Conservation (phyloP, 164 flowering plant species). For the Euptelea pleiosperma region DNA sequence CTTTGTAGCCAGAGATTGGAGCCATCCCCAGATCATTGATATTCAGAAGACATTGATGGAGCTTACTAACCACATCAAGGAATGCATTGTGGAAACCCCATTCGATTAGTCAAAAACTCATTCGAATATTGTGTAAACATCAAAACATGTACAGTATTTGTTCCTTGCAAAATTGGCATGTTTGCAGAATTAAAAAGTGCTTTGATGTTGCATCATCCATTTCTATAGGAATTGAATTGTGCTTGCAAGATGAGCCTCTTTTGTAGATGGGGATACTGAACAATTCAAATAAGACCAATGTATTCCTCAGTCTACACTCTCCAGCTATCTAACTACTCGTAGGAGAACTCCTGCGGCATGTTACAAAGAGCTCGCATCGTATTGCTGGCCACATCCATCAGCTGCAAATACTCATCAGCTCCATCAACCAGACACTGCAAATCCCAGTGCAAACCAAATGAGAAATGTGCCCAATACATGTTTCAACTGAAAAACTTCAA, state of each 20-base stretch:
- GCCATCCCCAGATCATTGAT: slow-evolving; percentile 13
- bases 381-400: slow-evolving; percentile 77
- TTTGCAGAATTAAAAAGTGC: too few relatives aligned
- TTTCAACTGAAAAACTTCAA: too few relatives aligned
- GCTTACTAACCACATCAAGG: slow-evolving; percentile 16
- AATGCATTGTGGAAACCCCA: background rate
- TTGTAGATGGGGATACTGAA: too few relatives aligned
- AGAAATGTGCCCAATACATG: background rate
- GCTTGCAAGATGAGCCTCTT: too few relatives aligned
- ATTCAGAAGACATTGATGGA: slow-evolving; percentile 9
- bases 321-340: slow-evolving; percentile 14
- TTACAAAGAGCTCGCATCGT: slow-evolving; percentile 71
- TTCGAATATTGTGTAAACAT: background rate
- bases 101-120: background rate
- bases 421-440: slow-evolving; percentile 92
- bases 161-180: background rate
- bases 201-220: too few relatives aligned
- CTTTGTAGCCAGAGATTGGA: slow-evolving; percentile 13
- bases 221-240: too few relatives aligned
- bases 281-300: too few relatives aligned
- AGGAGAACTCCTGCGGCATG: slow-evolving; percentile 66
- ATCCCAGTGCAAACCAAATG: slow-evolving; percentile 2
- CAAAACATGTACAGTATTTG: background rate
- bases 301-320: background rate
- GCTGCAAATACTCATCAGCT: slow-evolving; percentile 93